These are phyloP conservation scores for Mycena rosella DNA, from an alignment of 768 basidiomycete species.

Conservation along the genomic window DNA sequence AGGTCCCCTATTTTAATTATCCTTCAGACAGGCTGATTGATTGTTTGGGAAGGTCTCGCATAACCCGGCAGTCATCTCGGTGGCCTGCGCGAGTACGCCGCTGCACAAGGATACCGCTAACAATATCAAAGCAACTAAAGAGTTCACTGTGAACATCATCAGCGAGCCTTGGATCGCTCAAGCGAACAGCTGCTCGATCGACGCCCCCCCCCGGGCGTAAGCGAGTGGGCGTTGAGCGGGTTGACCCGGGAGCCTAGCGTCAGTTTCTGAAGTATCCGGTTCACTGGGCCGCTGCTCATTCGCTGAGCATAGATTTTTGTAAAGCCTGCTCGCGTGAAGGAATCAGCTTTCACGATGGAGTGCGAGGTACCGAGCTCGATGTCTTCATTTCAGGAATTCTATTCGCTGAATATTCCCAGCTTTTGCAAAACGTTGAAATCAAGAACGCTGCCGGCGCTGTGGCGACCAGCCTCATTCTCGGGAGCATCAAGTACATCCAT, in stretches of 20 bases:
- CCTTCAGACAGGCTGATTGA: slow-evolving; percentile 16
- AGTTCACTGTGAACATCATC: slow-evolving; percentile 82
- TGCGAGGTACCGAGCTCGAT: slow-evolving; percentile 56
- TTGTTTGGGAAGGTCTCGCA: slow-evolving; percentile 59
- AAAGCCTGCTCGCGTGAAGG: slow-evolving; percentile 68
- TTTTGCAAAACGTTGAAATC: slow-evolving; percentile 58
- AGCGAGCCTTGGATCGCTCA: slow-evolving; percentile 76
- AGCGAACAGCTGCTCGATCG: slow-evolving; percentile 65
- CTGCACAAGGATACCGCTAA: slow-evolving; percentile 68
- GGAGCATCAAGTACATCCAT: slow-evolving; percentile 68
- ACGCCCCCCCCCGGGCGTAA: slow-evolving; percentile 67
- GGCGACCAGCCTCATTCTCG: slow-evolving; percentile 61
- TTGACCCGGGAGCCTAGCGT: slow-evolving; percentile 70
- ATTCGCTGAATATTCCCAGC: slow-evolving; percentile 46
- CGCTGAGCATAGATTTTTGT: slow-evolving; percentile 53
- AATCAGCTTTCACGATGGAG: slow-evolving; percentile 75
- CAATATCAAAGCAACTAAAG: slow-evolving; percentile 74
- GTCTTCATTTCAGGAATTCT: not conserved
- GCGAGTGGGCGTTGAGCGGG: slow-evolving; percentile 75
- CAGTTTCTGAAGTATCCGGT: slow-evolving; percentile 39
- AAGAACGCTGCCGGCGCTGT: slow-evolving; percentile 51
- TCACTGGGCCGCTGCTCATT: slow-evolving; percentile 12
- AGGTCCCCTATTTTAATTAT: slow-evolving; percentile 37
- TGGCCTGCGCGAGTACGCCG: slow-evolving; percentile 52
- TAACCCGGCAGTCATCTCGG: slow-evolving; percentile 75